Evolutionary conservation across 192 early-diverging fungal species (phyloP).

Genomic region (Mortierella alpina): DNA sequence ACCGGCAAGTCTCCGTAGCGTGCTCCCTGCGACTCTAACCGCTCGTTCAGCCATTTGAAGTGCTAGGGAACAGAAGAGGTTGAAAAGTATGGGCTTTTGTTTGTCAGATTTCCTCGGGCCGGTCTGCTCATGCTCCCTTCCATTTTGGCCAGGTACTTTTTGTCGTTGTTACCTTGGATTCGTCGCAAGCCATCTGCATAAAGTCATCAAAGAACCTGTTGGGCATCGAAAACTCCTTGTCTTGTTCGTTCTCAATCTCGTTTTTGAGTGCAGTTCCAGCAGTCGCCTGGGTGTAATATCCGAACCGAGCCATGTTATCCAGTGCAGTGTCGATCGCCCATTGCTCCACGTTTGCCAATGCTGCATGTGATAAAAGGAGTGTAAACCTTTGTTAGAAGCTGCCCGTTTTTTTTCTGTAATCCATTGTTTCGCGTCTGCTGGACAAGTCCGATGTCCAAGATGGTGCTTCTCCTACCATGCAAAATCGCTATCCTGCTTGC

Average conservation of each 20-base stretch:
- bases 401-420: background rate
- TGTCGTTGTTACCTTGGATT: slow-evolving; percentile 55
- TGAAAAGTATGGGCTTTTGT: background rate
- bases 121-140: background rate
- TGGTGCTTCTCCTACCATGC: slow-evolving; percentile 48
- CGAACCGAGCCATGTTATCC: slow-evolving; percentile 72
- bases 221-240: slow-evolving; percentile 49
- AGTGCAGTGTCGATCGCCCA: slow-evolving; percentile 78
- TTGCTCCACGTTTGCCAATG: slow-evolving; percentile 73
- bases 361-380: background rate
- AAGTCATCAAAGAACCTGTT: slow-evolving; percentile 63
- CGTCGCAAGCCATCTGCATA: slow-evolving; percentile 71
- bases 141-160: background rate
- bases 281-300: slow-evolving; percentile 35
- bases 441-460: background rate
- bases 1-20: slow-evolving; percentile 67
- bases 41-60: slow-evolving; percentile 61
- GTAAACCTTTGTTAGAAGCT: background rate
- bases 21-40: slow-evolving; percentile 61
- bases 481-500: slow-evolving; percentile 68
- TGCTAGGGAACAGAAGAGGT: slow-evolving; percentile 51
- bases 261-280: slow-evolving; percentile 36
- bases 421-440: background rate
- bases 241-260: slow-evolving; percentile 20
- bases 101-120: no score